These are phyloP conservation scores for Globisporangium iwayamae DNA, from an alignment of 352 stramenopile species.

Conservation along the genomic window DNA sequence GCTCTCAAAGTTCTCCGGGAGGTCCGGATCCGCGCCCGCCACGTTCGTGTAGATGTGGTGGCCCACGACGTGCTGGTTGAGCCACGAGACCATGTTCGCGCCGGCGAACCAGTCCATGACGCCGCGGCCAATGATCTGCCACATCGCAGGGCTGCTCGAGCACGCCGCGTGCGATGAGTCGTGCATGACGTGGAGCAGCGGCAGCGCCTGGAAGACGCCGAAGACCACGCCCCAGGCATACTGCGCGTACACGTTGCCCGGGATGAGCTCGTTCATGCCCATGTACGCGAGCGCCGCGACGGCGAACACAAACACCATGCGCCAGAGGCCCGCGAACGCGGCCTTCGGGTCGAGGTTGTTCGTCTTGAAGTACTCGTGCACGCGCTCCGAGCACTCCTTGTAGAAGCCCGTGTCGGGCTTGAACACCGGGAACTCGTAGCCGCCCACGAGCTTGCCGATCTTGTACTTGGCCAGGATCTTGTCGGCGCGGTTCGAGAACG, in stretches of 20 bases:
- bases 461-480: slow-evolving; percentile 85
- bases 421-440: slow-evolving; percentile 87
- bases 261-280: slow-evolving; percentile 70
- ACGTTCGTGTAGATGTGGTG: slow-evolving; percentile 97
- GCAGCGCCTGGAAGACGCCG: slow-evolving; percentile 85
- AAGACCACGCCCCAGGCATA: slow-evolving; percentile 82
- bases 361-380: slow-evolving; percentile 86
- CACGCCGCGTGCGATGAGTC: slow-evolving; percentile 90
- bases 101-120: slow-evolving; percentile 91
- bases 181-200: slow-evolving; percentile 92
- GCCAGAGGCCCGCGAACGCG: slow-evolving; percentile 76
- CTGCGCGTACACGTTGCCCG: slow-evolving; percentile 50
- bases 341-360: slow-evolving; percentile 89
- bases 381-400: slow-evolving; percentile 77
- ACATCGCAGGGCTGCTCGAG: slow-evolving; percentile 73
- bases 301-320: slow-evolving; percentile 81
- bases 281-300: slow-evolving; percentile 63
- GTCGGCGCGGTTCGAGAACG: slow-evolving; percentile 79
- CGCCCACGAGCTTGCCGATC: slow-evolving; percentile 74
- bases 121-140: slow-evolving; percentile 69
- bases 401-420: slow-evolving; percentile 92
- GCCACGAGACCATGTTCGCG: slow-evolving; percentile 91
- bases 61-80: slow-evolving; percentile 94
- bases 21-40: slow-evolving; percentile 89
- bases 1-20: slow-evolving; percentile 86